Evolutionary conservation across 345 rosid species (phyloP), one percentile per base, ranked within the genome.

Genomic region (Viola odorata): DNA sequence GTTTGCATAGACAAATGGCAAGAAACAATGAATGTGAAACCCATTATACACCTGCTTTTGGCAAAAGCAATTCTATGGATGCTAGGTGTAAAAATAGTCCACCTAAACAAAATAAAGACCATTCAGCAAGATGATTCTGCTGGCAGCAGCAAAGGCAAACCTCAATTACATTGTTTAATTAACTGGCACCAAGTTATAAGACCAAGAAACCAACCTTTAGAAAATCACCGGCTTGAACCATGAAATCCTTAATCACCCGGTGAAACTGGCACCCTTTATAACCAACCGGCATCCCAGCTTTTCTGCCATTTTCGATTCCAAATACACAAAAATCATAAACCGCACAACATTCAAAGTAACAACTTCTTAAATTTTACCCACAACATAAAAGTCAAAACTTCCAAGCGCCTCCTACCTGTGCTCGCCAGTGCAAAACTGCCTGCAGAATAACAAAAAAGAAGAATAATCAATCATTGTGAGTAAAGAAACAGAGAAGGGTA

Each of bases 351-450:
- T 23, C 7, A 16, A 13, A 12, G 38, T 9, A 4, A 14, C 11
- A 9, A 54, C 12, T 9, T 54, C 7, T 7, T 45, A 15, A 13
- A 51, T 23, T 2, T 5, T 10, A 13, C 5, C 11, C 39, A 55
- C 3, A 36, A 16, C 42, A 38, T 17, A 10, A 4, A 4, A 23
- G 7, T 36, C 49, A 55, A 5, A 9, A 49, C 10, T 7, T 16
- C 0, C 36, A 13, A 36, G 51, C 36, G 1, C 14, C n/a, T 12
- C 3, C 32, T 69, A 87, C 97, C 96, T 90, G 80, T 69, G 77
- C 80, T 94, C 97, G 44, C 99, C 97, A 6, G 97, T 90, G 83
- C 96, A 94, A 61, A 90, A 84, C 75, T 94, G 97, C 91, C 99
- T 89, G 90, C 55, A 44, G 61, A 37, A 61, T 32, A 39, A 48